Evolutionary conservation across 495 filamentous ascomycete genomes (phyloP).

Genomic region (Tuber indicum): DNA sequence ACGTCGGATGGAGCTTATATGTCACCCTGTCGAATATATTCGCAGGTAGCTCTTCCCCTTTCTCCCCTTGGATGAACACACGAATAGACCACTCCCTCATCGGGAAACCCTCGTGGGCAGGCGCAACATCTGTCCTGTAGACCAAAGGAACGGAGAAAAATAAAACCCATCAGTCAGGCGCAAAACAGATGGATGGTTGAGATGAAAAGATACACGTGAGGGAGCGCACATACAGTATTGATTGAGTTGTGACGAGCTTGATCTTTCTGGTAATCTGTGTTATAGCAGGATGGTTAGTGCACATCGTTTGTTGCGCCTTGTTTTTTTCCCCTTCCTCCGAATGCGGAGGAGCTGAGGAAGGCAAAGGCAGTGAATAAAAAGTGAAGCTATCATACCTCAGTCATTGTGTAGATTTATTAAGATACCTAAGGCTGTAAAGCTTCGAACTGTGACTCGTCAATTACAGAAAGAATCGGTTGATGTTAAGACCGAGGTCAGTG

Average conservation of each 20-base stretch:
- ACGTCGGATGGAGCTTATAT: slow-evolving; percentile 90
- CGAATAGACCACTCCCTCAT: slow-evolving; percentile 70
- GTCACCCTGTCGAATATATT: slow-evolving; percentile 81
- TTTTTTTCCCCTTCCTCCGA: background rate
- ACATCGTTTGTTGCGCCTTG: slow-evolving; percentile 6
- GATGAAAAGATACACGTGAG: slow-evolving; percentile 7
- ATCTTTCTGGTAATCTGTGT: slow-evolving; percentile 73
- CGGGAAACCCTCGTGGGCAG: slow-evolving; percentile 79
- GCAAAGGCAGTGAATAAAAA: background rate
- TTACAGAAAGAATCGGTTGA: background rate
- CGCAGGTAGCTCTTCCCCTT: slow-evolving; percentile 64
- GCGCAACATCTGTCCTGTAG: slow-evolving; percentile 42
- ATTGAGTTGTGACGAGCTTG: slow-evolving; percentile 87
- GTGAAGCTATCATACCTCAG: slow-evolving; percentile 34
- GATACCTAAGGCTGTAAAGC: slow-evolving; percentile 19
- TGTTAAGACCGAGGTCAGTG: slow-evolving; percentile 3
- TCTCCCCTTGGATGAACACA: slow-evolving; percentile 56
- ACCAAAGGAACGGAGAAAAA: slow-evolving; percentile 6
- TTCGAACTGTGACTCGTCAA: slow-evolving; percentile 2
- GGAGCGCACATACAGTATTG: slow-evolving; percentile 61
- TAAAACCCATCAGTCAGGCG: slow-evolving; percentile 16
- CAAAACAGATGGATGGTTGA: slow-evolving; percentile 18
- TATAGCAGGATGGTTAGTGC: slow-evolving; percentile 1
- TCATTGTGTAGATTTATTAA: slow-evolving; percentile 31
- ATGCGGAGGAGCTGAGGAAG: slow-evolving; percentile 2